Base-by-base conservation (phyloP, 352 stramenopile species). In the Pythium dissotocum region DNA sequence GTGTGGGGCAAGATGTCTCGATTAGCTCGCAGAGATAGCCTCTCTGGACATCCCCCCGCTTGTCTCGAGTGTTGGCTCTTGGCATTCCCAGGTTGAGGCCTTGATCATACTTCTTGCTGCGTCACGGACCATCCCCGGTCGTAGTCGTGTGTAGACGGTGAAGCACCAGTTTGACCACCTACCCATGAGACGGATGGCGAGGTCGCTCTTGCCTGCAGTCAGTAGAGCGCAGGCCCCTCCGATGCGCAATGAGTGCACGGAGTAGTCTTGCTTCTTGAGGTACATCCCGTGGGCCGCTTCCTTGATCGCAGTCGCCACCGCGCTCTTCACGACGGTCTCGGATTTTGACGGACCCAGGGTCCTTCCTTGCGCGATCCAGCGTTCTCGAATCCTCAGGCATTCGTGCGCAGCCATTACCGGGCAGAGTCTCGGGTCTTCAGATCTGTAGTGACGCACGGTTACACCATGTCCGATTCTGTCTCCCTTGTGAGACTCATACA, bases 31-130 rank as follows among this genome's bases (percentile, higher is more conserved):
- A 38, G 33, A 38, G 33, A 38, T 38, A 38, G 33, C 33, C 4
- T 38, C 33, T 9, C 33, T 38, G 33, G 33, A 38, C 5, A 38
- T n/a, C 38, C 56, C 35, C 56, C 35, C 56, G n/a, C 38, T 28
- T 49, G 54, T 4, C 35, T 36, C 24, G 58, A 33, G 36, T 33
- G 26, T 57, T 44, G 64, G n/a, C 49, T 70, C 64, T 21, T 48
- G n/a, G 59, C 35, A 56, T 44, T 76, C 70, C 64, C 36, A 62
- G 8, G 56, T 67, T 2, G 64, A 72, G 40, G 51, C 65, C 56
- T 68, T 72, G 63, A 72, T 72, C 69, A 76, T 76, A 51, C 55
- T 49, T 24, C 60, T 72, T 70, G 70, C 70, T 30, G 53, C 70
- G 21, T 70, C 70, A 26, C 49, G 59, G 28, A 72, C 36, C 69